phyloP scores from a whole-genome alignment of 345 rosid species.

The Melastoma malabathricum region DNA sequence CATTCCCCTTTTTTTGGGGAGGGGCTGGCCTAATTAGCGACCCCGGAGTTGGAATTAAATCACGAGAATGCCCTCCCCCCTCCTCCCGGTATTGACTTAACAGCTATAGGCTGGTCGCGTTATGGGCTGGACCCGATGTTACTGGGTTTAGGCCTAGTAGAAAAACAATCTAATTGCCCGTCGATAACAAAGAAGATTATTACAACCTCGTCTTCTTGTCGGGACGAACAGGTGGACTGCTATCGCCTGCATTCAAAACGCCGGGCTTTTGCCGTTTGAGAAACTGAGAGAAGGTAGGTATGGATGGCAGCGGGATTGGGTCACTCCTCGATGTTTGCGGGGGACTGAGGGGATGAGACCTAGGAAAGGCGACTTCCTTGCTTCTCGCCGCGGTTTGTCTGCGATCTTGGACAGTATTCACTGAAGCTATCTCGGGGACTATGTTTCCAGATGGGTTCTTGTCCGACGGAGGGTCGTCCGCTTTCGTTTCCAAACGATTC shows the following conservation, averaged over 20 bases:
- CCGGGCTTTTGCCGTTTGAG: slow-evolving; percentile 14
- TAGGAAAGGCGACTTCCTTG: slow-evolving; percentile 3
- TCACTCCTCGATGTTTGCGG: neutral
- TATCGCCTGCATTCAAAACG: too few relatives aligned
- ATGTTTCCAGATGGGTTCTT: slow-evolving; percentile 10
- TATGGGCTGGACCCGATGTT: too few relatives aligned
- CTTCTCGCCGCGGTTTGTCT: slow-evolving; percentile 8
- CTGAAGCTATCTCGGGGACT: slow-evolving; percentile 9
- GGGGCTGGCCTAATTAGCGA: too few relatives aligned
- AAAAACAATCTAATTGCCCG: too few relatives aligned
- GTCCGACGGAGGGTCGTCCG: slow-evolving; percentile 9
- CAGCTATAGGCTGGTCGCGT: too few relatives aligned
- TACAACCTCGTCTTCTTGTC: slow-evolving; percentile 49
- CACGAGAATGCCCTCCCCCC: too few relatives aligned
- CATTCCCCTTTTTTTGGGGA: too few relatives aligned
- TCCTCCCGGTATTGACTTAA: too few relatives aligned
- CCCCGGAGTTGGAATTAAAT: too few relatives aligned
- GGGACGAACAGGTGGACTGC: too few relatives aligned
- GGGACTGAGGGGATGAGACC: slow-evolving; percentile 6
- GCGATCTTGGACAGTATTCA: slow-evolving; percentile 2
- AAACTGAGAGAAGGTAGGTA: slow-evolving; percentile 76
- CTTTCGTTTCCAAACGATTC: slow-evolving; percentile 17
- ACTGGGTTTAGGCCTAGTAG: too few relatives aligned
- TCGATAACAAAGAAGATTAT: slow-evolving; percentile 2
- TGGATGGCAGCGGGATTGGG: slow-evolving; percentile 26